A percentile compares a stretch with the other conserved stretches of the same genome.
Conservation (phyloP, 1,139 yeast genomes). For the Geotrichum histeridarum region DNA sequence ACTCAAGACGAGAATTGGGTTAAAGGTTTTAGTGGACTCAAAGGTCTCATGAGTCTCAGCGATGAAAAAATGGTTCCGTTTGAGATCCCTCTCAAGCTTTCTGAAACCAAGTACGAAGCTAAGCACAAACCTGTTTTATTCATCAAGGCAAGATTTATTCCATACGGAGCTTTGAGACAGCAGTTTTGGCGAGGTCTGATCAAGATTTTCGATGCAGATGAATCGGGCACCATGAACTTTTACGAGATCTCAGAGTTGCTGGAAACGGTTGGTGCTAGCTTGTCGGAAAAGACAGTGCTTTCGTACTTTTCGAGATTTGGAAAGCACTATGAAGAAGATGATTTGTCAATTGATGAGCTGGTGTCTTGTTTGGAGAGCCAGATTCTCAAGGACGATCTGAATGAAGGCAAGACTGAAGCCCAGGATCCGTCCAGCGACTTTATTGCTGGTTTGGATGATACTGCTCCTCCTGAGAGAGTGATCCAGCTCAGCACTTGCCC, state of each 20-base stretch:
- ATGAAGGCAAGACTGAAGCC: not conserved
- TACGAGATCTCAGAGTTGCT: conserved; percentile 55
- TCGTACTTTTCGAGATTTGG: conserved; percentile 44
- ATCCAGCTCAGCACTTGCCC: conserved; percentile 70
- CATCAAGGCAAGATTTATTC: conserved; percentile 60
- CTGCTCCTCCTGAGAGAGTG: conserved; percentile 37
- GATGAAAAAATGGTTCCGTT: conserved; percentile 24
- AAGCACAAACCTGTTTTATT: conserved; percentile 52
- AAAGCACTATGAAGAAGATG: conserved; percentile 50
- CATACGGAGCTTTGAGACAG: conserved; percentile 59
- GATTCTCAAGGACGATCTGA: conserved; percentile 30
- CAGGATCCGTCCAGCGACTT: conserved; percentile 5
- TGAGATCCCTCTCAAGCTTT: conserved; percentile 39
- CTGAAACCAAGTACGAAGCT: conserved; percentile 34
- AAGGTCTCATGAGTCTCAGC: not conserved
- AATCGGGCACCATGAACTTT: conserved; percentile 45
- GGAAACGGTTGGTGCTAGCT: conserved; percentile 57
- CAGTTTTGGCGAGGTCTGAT: conserved; percentile 68
- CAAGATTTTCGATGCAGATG: conserved; percentile 48
- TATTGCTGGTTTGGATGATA: conserved; percentile 15
- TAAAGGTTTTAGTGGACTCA: not conserved
- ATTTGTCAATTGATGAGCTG: conserved; percentile 52
- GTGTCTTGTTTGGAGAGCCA: conserved; percentile 50
- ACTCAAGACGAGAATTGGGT: not conserved
- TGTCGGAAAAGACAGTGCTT: conserved; percentile 46